Evolutionary conservation across 2,329 filamentous ascomycete genomes (phyloP), one percentile per base, ranked within the genome.

Genomic region (Nothophoma quercina): DNA sequence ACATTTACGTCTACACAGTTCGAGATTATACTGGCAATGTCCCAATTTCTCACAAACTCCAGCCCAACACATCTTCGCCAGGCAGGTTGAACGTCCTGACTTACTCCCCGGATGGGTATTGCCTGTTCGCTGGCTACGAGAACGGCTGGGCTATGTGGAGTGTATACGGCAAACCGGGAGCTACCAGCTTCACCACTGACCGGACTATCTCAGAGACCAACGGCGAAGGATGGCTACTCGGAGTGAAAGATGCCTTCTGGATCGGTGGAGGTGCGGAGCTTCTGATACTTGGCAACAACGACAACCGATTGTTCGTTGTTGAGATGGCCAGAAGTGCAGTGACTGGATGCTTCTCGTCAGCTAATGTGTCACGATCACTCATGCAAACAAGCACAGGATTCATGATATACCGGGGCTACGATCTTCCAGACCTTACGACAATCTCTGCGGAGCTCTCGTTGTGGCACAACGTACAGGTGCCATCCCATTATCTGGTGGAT

Each of bases 81-180:
- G 95, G 95, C 0, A 74, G 77, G 10, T 77, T 97, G 43, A 91
- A 85, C 2, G 89, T 87, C 23, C 75, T 99, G 60, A 86, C 78
- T 55, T 99, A 96, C 77, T 97, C 95, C 1, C 92, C 93, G 0
- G 95, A 99, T 72, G 95, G 95, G 15, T 97, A 98, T 73, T 96
- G 93, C 71, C 82, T 99, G 7, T 97, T 99, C 74, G 92, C 89
- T 34, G 95, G 93, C 1, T 98, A 93, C 68, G 88, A 95, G 65
- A 87, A 88, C 52, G 96, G 95, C 0, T 99, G 95, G 95, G 89
- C 90, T 4, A 93, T 88, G 38, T 99, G 93, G 93, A 98, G 93
- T 71, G 95, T 98, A 29, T 99, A 96, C 74, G 95, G 95, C 26
- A 97, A 96, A 73, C 83, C 88, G 2, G 88, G 92, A 12, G 92